These are phyloP conservation scores for Monilinia laxa DNA, from an alignment of 2,329 filamentous ascomycete species.

Conservation along the genomic window DNA sequence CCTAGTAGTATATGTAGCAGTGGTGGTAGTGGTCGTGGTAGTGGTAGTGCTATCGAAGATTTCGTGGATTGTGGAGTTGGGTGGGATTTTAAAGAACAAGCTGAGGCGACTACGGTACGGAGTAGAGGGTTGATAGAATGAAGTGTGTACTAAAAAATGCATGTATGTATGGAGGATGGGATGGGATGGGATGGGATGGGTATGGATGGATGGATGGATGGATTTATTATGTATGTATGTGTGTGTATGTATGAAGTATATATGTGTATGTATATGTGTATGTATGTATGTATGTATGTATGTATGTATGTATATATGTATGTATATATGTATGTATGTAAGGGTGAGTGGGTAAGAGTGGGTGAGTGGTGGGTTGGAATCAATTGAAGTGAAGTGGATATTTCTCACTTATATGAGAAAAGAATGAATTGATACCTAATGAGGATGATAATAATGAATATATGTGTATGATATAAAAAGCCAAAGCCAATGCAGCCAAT, in stretches of 20 bases:
- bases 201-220: not conserved
- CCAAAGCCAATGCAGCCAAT: too few species aligned
- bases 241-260: not conserved
- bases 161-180: too few species aligned
- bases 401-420: too few species aligned
- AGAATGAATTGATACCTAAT: too few species aligned
- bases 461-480: too few species aligned
- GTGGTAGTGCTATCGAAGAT: slow-evolving; percentile 6
- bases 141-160: too few species aligned
- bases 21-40: not conserved
- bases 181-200: too few species aligned
- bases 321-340: not conserved
- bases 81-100: not conserved
- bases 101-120: not conserved
- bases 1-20: not conserved
- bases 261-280: not conserved
- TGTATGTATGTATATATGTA: not conserved
- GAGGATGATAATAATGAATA: too few species aligned
- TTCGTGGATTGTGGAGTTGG: not conserved
- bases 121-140: not conserved
- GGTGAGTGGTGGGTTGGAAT: too few species aligned
- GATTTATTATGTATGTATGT: not conserved
- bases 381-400: too few species aligned
- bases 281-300: not conserved
- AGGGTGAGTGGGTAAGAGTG: too few species aligned